These are phyloP conservation scores for Elsinoe perseae DNA, from an alignment of 2,329 filamentous ascomycete genomes.

Conservation along the genomic window DNA sequence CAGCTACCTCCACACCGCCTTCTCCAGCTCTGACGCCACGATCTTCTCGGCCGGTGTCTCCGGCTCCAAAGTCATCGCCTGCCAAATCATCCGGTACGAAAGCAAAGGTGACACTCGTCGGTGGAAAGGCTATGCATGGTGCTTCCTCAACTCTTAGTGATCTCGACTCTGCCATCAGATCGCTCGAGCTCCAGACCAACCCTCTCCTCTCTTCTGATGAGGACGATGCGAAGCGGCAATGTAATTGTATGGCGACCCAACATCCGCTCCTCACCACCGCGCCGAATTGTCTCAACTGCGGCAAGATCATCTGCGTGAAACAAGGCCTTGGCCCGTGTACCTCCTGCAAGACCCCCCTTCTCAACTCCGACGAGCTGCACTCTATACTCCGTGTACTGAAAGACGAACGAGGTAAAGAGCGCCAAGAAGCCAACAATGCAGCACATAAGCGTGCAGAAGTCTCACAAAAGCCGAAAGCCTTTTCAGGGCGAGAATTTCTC, in stretches of 20 bases:
- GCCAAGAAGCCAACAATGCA: slow-evolving; percentile 71
- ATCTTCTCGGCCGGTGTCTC: slow-evolving; percentile 44
- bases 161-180: slow-evolving; percentile 70
- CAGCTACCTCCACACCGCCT: slow-evolving; percentile 41
- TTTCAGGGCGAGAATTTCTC: slow-evolving; percentile 32
- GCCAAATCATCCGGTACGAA: slow-evolving; percentile 31
- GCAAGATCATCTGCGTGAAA: slow-evolving; percentile 90
- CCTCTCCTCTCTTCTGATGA: slow-evolving; percentile 53
- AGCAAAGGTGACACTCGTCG: slow-evolving; percentile 64
- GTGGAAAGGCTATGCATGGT: slow-evolving; percentile 75
- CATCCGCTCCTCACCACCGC: slow-evolving; percentile 86
- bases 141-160: slow-evolving; percentile 64
- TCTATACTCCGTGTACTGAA: slow-evolving; percentile 76
- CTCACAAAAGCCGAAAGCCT: slow-evolving; percentile 34
- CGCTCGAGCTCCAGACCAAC: slow-evolving; percentile 87
- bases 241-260: slow-evolving; percentile 78
- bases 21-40: slow-evolving; percentile 66
- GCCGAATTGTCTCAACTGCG: slow-evolving; percentile 85
- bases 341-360: slow-evolving; percentile 69
- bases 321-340: slow-evolving; percentile 93
- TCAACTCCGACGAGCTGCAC: slow-evolving; percentile 67
- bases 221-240: slow-evolving; percentile 55
- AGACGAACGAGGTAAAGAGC: slow-evolving; percentile 79
- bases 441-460: slow-evolving; percentile 60
- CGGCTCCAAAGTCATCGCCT: slow-evolving; percentile 25